These are phyloP conservation scores for Pseudogymnoascus sp. DNA, from an alignment of 2,329 filamentous ascomycete genomes.

Conservation along the genomic window DNA sequence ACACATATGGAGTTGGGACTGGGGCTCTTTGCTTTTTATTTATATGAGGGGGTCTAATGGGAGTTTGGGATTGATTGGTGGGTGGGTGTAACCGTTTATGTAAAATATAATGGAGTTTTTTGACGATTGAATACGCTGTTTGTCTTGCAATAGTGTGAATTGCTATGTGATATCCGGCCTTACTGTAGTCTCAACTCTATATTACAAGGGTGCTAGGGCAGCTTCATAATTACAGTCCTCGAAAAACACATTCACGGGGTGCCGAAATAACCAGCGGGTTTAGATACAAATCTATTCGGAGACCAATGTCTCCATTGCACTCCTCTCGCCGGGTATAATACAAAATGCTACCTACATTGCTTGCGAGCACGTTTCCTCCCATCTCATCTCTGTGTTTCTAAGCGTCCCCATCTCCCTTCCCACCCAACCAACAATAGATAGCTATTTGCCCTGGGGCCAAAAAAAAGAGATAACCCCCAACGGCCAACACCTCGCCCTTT, in stretches of 20 bases:
- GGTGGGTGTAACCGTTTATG: conserved; percentile 8
- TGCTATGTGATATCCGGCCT: background rate
- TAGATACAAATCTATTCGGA: conserved; percentile 6
- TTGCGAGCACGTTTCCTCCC: background rate
- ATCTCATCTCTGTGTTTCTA: background rate
- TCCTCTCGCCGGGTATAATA: conserved; percentile 4
- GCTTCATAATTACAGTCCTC: background rate
- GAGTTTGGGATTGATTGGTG: conserved; percentile 5
- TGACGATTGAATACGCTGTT: conserved; percentile 1
- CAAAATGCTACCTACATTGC: conserved; percentile 8
- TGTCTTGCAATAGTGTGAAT: background rate
- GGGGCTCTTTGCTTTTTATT: background rate
- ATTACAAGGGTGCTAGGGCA: background rate
- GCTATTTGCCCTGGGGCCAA: background rate
- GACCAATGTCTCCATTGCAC: background rate
- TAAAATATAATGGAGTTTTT: conserved; percentile 9
- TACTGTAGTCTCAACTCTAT: background rate
- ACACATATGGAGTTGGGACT: conserved; percentile 6
- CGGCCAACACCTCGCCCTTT: background rate
- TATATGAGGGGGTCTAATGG: conserved; percentile 1
- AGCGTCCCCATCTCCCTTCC: background rate
- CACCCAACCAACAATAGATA: background rate
- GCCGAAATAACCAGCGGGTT: background rate
- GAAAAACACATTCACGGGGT: background rate
- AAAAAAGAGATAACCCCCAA: background rate